Percentiles rank a stretch among this genome's conserved stretches.
phyloP scores from a whole-genome alignment of 306 rosid species.

The Heteromeles arbutifolia region DNA sequence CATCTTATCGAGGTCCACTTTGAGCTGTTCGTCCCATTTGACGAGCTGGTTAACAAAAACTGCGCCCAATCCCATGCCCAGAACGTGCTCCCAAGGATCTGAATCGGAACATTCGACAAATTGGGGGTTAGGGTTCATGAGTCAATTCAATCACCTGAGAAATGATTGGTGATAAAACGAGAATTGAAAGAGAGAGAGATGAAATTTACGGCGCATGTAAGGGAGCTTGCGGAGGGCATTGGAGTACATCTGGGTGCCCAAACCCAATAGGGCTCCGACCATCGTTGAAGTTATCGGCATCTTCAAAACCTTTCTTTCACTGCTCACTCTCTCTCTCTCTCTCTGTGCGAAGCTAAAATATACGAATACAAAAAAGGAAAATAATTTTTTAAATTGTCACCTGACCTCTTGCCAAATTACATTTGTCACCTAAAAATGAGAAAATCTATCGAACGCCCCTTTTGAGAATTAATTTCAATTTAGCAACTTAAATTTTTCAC shows the following conservation, averaged over 20 bases:
- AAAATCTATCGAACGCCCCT: too few species aligned
- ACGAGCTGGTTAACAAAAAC: constrained; percentile 64
- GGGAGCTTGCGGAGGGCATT: constrained; percentile 99
- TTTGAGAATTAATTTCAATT: too few species aligned
- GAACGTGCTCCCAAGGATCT: constrained; percentile 97
- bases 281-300: constrained; percentile 72
- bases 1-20: constrained; percentile 81
- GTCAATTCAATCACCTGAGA: not conserved
- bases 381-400: too few species aligned
- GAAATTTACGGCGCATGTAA: constrained; percentile 75
- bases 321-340: too few species aligned
- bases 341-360: not conserved
- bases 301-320: not conserved
- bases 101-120: constrained; percentile 4
- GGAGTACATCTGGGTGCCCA: constrained; percentile 90
- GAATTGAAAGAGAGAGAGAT: not conserved
- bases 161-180: not conserved
- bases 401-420: too few species aligned
- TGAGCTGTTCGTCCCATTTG: constrained; percentile 68
- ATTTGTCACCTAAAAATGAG: too few species aligned
- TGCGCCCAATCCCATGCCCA: constrained; percentile 81
- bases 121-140: not conserved
- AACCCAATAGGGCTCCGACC: constrained; percentile 79
- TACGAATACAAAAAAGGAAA: too few species aligned
- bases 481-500: too few species aligned